Evolutionary conservation across 2,329 filamentous ascomycete genomes (phyloP), one percentile per base, ranked within the genome.

Genomic region (Zymoseptoria passerinii): DNA sequence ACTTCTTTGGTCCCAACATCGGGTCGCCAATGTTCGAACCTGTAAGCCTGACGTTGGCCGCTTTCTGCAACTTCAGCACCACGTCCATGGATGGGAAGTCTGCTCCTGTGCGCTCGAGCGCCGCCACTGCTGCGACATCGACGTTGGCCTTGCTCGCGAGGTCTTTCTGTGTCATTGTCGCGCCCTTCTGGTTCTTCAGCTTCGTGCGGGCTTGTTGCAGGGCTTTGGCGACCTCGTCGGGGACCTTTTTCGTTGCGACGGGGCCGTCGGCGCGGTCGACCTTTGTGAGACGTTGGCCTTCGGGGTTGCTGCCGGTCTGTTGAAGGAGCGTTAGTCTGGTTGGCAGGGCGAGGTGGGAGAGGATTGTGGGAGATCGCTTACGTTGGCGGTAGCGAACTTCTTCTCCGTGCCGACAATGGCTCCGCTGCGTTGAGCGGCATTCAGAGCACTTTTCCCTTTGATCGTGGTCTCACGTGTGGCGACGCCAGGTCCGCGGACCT

Each of bases 211-310:
- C 84, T 70, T 87, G 83, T 70, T 85, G 82, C 78, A 97, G 96
- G 65, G 87, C 89, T 66, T 89, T 84, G 70, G 89, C 90, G 65
- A 97, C 90, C 58, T 83, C 81, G 70, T 82, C 81, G 73, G 91
- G 90, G 59, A 96, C 81, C 52, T 90, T 95, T 80, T 95, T 95
- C 72, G 91, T 92, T 80, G 96, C 96, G 77, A 97, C 87, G 78
- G 96, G 96, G 74, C 96, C 94, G 80, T 97, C 92, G 73, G 86
- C 87, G 67, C 92, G 92, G 81, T 97, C 94, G 75, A 99, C 92
- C 81, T 97, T 96, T 67, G 94, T 97, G 65, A 97, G 82, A 73
- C 90, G 92, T 79, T 99, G 94, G 68, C 94, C 94, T 78, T 97
- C 92, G 66, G 68, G 67, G 61, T 71, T 72, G 62, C 60, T 63